Evolutionary conservation across 805 yeast species (phyloP), one percentile per base, ranked within the genome.

Genomic region (Saccharomycopsis fermentans): DNA sequence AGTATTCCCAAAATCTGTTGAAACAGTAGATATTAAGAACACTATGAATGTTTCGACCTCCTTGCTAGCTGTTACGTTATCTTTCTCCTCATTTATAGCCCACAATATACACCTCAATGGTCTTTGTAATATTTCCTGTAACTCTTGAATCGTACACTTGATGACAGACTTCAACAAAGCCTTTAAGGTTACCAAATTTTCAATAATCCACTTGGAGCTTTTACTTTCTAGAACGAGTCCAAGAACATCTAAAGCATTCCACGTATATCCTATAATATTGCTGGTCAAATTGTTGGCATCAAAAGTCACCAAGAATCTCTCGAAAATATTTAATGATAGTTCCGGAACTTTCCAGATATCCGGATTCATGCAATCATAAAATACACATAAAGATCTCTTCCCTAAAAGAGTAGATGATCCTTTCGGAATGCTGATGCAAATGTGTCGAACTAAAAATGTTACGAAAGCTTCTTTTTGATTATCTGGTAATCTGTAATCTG

Each of bases 231-330:
- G 74, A 1, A 90, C 90, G 52, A 90, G 87, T 11, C 86, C 84
- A 52, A 94, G 76, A 0, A 94, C 97, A 68, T 90, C 96, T 55
- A 95, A 72, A 0, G 99, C 96, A 71, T 94, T 95, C 66, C 91
- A 74, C 64, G 96, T 87, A 64, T 87, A 86, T 1, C 90, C 89
- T 2, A 69, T 65, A 61, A 84, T 84, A 37, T 82, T 78, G 14
- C 90, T 79, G 39, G 79, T 81, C 59, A 87, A 74, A 63, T 92
- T 97, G 58, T 88, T 83, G n/a, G 50, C 50, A 21, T 43, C 50
- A 43, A 43, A 43, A 34, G 88, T 83, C 19, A 87, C 81, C 57
- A 94, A 73, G 65, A 90, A 88, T 62, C 94, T 83, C 64, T 94
- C 99, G 67, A 94, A 94, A 70, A 88, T 90, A 0, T 85, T 80